Base-by-base conservation (phyloP, 306 rosid genomes). In the Fagus sylvatica region DNA sequence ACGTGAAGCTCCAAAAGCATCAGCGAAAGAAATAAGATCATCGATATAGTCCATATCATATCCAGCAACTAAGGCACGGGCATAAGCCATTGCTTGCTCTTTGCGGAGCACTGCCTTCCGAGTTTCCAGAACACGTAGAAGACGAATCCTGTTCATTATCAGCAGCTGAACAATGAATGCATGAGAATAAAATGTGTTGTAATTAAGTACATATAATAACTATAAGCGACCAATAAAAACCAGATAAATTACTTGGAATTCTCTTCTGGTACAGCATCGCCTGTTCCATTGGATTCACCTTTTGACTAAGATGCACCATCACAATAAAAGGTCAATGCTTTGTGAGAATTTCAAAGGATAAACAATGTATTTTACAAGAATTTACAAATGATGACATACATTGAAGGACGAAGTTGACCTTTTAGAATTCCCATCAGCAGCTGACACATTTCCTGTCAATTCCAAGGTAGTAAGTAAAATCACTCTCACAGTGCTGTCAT, bases 1-100 rank as follows among this genome's bases (percentile, higher is more conserved):
- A 56, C 99, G 98, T 2, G 91, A 86, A 86, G 98, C 99, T 81
- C 99, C 99, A 86, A 93, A 96, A 79, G 98, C 84, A 84, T 96
- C 98, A 37, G 97, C 87, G 73, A 96, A 96, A 74, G 70, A 86
- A 74, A 96, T 82, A 71, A 96, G 99, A 82, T 96, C 96, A 55
- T 91, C 97, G 28, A 96, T 53, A 74, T 89, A 82, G 78, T 93
- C 94, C 39, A 88, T 83, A 62, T 91, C 89, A 80, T 79, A 96
- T 86, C 99, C 98, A 4, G 96, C 90, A 66, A 90, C 99, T 79
- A 93, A 85, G 72, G 99, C 94, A 53, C 99, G 98, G 19, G 99
- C 99, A 83, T 93, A 96, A 60, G 99, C 99, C 99, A 96, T 96
- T 1, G 98, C 99, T 80, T 96, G 99, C 86, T 96, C 99, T 88